Evolutionary conservation across 2,329 filamentous ascomycete species (phyloP).

Genomic region (Fusarium cyanostomum): DNA sequence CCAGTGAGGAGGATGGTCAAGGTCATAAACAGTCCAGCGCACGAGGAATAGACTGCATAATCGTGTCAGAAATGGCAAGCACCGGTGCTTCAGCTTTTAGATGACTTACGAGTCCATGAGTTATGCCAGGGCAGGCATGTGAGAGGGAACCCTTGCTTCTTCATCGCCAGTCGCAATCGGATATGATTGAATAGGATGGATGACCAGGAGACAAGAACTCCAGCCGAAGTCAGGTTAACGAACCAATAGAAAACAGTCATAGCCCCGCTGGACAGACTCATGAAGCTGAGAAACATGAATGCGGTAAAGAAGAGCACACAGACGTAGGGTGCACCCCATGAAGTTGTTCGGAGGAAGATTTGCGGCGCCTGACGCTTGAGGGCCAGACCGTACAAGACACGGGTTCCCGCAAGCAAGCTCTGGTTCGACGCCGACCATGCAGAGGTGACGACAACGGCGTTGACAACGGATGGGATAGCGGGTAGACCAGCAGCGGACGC

Average conservation of each 20-base stretch:
- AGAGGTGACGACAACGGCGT: constrained; percentile 78
- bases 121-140: constrained; percentile 69
- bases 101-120: constrained; percentile 65
- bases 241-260: constrained; percentile 74
- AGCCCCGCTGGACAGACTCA: constrained; percentile 65
- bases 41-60: constrained; percentile 67
- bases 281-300: constrained; percentile 67
- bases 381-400: constrained; percentile 68
- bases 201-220: constrained; percentile 71
- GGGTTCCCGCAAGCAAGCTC: constrained; percentile 67
- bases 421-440: constrained; percentile 77
- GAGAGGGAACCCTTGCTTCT: constrained; percentile 62
- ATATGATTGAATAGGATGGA: constrained; percentile 69
- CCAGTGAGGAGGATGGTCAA: constrained; percentile 74
- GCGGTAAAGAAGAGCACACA: constrained; percentile 63
- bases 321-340: constrained; percentile 69
- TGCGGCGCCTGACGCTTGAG: constrained; percentile 67
- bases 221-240: constrained; percentile 68
- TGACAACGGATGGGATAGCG: constrained; percentile 76
- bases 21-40: constrained; percentile 66
- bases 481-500: constrained; percentile 72
- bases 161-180: constrained; percentile 63
- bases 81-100: neutral
- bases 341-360: constrained; percentile 67
- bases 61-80: neutral